A percentile compares a stretch with the other conserved stretches of the same genome.
Evolutionary conservation across 768 basidiomycete genomes (phyloP).

Genomic region (Dioszegia crocea): DNA sequence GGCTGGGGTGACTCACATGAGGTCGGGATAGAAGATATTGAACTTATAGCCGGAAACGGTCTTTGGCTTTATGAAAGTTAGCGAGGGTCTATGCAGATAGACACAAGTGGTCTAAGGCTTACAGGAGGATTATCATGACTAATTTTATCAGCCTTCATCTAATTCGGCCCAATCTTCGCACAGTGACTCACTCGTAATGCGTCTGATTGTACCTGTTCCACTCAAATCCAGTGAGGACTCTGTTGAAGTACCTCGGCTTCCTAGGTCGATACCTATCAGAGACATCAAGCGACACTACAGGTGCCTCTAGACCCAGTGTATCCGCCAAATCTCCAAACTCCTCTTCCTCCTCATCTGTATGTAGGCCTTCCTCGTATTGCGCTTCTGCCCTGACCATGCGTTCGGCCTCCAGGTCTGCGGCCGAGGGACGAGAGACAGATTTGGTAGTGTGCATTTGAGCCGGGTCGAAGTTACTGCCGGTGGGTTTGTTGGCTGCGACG

Average conservation of each 20-base stretch:
- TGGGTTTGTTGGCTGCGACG: constrained; percentile 66
- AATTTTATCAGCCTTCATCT: background rate
- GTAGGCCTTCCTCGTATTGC: constrained; percentile 31
- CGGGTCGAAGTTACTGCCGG: constrained; percentile 29
- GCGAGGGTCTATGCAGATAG: too few species aligned
- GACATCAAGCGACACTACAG: constrained; percentile 85
- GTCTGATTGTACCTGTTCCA: constrained; percentile 99
- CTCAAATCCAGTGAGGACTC: constrained; percentile 97
- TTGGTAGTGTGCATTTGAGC: constrained; percentile 33
- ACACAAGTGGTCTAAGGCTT: too few species aligned
- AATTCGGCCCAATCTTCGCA: background rate
- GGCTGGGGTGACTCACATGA: constrained; percentile 57
- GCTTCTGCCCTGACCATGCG: constrained; percentile 72
- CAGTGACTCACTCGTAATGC: constrained; percentile 63
- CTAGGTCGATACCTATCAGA: constrained; percentile 97
- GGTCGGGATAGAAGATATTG: constrained; percentile 98
- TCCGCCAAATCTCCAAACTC: constrained; percentile 75
- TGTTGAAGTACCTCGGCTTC: constrained; percentile 97
- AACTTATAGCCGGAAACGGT: constrained; percentile 99
- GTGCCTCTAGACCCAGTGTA: constrained; percentile 61
- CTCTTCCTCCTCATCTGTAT: constrained; percentile 35
- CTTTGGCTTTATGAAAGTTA: constrained; percentile 66
- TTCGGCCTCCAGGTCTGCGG: constrained; percentile 73
- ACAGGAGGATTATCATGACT: background rate
- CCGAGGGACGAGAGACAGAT: constrained; percentile 56